A percentile compares a stretch with the other conserved stretches of the same genome.
phyloP scores from a whole-genome alignment of 768 basidiomycete species.

The Coprinellus micaceus region DNA sequence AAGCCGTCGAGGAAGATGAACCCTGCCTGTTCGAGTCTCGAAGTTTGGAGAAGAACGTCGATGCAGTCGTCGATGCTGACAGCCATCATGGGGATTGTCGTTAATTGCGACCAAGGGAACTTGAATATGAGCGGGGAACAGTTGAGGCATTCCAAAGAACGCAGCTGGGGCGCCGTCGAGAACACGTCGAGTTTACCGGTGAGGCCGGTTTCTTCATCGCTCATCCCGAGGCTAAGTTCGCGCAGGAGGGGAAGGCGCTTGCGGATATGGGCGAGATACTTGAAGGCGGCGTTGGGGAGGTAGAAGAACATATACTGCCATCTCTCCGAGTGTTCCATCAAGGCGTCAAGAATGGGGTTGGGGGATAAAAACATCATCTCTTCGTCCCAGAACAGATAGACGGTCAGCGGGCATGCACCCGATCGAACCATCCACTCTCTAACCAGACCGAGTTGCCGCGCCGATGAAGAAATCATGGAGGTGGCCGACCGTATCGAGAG shows the following conservation, averaged over 20 bases:
- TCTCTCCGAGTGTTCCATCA: conserved; percentile 27
- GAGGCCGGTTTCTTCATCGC: conserved; percentile 21
- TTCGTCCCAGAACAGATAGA: conserved; percentile 34
- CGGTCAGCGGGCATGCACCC: conserved; percentile 28
- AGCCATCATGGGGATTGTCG: conserved; percentile 28
- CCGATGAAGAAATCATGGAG: not conserved
- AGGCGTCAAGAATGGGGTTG: conserved; percentile 29
- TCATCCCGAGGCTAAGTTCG: conserved; percentile 30
- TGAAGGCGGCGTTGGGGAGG: conserved; percentile 29
- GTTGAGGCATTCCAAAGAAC: conserved; percentile 33
- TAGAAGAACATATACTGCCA: conserved; percentile 34
- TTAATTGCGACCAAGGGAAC: conserved; percentile 32
- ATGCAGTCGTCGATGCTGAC: conserved; percentile 30
- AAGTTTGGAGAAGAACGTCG: conserved; percentile 26
- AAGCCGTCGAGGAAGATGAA: conserved; percentile 27
- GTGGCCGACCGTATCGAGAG: not conserved
- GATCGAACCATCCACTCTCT: conserved; percentile 31
- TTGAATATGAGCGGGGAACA: conserved; percentile 29
- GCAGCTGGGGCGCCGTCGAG: conserved; percentile 26
- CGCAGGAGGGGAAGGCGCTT: conserved; percentile 27
- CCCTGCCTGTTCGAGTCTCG: conserved; percentile 23
- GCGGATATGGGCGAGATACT: conserved; percentile 23
- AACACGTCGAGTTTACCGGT: conserved; percentile 25
- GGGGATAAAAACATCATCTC: conserved; percentile 20
- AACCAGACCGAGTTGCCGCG: conserved; percentile 21